phyloP scores from a whole-genome alignment of 164 flowering plant species.

The Piper longum region DNA sequence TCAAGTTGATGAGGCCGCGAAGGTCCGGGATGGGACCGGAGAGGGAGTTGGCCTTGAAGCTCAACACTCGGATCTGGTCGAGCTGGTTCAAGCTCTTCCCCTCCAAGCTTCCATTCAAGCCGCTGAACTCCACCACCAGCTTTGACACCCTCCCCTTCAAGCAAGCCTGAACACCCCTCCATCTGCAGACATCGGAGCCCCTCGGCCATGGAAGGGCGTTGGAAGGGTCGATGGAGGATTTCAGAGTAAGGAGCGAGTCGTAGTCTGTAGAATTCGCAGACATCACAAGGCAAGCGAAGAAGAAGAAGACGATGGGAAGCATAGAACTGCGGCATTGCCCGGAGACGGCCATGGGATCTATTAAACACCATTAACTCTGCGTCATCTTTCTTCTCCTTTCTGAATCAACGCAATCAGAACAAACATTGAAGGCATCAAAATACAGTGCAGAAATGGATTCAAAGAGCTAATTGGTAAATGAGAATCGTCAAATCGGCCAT shows the following conservation, averaged over 20 bases:
- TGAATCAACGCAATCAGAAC: neutral
- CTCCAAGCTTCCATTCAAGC: conserved; percentile 44
- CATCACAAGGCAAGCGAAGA: conserved; percentile 1
- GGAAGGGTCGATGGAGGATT: conserved; percentile 31
- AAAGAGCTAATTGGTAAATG: neutral
- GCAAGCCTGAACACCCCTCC: conserved; percentile 70
- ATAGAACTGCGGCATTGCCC: neutral
- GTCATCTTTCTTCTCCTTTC: neutral
- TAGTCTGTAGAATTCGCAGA: conserved; percentile 29
- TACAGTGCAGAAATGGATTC: neutral
- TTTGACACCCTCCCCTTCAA: conserved; percentile 52
- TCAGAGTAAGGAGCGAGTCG: conserved; percentile 32
- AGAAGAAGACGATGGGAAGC: conserved; percentile 3
- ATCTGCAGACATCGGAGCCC: conserved; percentile 31
- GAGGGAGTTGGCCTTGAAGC: conserved; percentile 63
- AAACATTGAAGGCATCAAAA: neutral
- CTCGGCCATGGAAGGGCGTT: conserved; percentile 30
- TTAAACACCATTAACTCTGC: neutral
- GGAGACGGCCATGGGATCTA: conserved; percentile 3
- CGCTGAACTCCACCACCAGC: conserved; percentile 51
- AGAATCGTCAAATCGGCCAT: neutral
- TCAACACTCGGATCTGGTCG: conserved; percentile 71
- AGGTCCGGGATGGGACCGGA: conserved; percentile 61
- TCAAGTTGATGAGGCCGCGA: conserved; percentile 54
- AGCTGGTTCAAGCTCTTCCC: conserved; percentile 31